Evolutionary conservation across 1,139 yeast species (phyloP), one percentile per base, ranked within the genome.

Genomic region (Suhomyces ambrosiae): DNA sequence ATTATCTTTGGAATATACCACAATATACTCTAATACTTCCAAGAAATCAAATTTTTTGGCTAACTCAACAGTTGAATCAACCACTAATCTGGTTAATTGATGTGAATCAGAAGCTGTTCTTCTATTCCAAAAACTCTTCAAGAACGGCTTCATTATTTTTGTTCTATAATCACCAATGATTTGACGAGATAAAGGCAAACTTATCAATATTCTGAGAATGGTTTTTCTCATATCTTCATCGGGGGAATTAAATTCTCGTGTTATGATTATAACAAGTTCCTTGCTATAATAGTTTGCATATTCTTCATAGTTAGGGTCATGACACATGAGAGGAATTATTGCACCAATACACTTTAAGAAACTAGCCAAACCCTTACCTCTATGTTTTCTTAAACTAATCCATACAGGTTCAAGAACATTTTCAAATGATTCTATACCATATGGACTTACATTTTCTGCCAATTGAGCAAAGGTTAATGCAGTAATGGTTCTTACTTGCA

Each of bases 391-490:
- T 21, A 88, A 74, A 2, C 96, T 97, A 13, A 68, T 64, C 96
- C 96, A 89, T 6, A 88, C 61, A 0, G 90, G 87, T 45, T 86
- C 92, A 27, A 92, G 57, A 0, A 79, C 70, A 7, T 58, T 63
- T 47, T 86, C 94, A 58, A 92, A 90, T 0, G 94, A 79, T 51
- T 88, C 97, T 40, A 87, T 84, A 33, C 98, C 98, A 60, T 85
- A 88, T 0, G 98, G 98, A 15, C 79, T 71, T 1, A 90, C 80
- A n/a, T 86, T 83, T 33, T 87, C 94, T 0, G 97, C 97, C 24
- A 92, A 60, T 5, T 83, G 78, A 0, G 94, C 70, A 2, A 90
- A 52, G 0, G 96, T 81, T 23, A 74, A 63, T 0, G 96, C 96
- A 0, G 95, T 71, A 7, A 82, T 72, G 3, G 77, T 76, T 37